Evolutionary conservation across 345 rosid genomes (phyloP), one percentile per base, ranked within the genome.

Genomic region (Anastatica hierochuntica): DNA sequence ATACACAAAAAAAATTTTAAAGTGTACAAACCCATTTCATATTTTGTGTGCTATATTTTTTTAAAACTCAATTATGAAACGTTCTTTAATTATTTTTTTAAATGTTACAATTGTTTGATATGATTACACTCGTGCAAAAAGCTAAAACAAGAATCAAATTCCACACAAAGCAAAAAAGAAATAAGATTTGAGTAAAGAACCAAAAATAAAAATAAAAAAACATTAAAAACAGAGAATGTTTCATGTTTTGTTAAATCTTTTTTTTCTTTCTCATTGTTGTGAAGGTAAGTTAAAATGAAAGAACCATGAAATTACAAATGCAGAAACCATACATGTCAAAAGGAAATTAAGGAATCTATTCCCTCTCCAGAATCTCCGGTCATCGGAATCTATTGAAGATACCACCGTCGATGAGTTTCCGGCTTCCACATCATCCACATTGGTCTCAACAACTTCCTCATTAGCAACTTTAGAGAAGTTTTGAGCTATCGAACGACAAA

Each of bases 261-360:
- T n/a, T n/a, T n/a, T n/a, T n/a, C n/a, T n/a, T n/a, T n/a, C n/a
- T n/a, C n/a, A n/a, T n/a, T n/a, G n/a, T n/a, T 51, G 71, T 55
- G 86, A 72, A 14, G 88, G 87, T 40, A 89, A 74, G 60, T 85
- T 85, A 79, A 89, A 85, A 72, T 81, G 97, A 56, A 85, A 81
- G 51, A 89, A 85, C 95, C 97, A 89, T 24, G 97, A 89, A 63
- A 89, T 79, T 12, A 89, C 92, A 55, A 89, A 89, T 27, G 97
- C 95, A 45, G 85, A 85, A 21, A 89, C 94, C 89, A 89, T 89
- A 46, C 92, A 85, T 2, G 95, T 94, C 12, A 89, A 77, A 16
- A 89, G 81, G 76, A 89, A 85, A 68, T 85, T 89, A 62, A 89
- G 73, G 79, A 85, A 81, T 36, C 87, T 70, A 47, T 83, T 89